Conservation (phyloP, 2,329 filamentous ascomycete genomes). For the Epicoccum sorghinum region DNA sequence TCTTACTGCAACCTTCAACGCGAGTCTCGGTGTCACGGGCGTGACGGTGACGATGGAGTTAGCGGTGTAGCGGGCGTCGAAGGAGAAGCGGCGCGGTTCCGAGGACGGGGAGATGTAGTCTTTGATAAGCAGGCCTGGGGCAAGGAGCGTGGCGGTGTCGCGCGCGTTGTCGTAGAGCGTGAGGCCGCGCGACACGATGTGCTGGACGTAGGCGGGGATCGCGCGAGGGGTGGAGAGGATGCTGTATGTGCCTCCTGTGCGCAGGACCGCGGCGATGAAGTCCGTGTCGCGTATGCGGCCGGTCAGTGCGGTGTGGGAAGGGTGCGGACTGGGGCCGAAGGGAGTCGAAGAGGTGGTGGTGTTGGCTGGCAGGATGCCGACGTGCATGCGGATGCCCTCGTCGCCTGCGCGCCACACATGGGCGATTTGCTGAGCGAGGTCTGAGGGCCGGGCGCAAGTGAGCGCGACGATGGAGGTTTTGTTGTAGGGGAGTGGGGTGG, state of each 20-base stretch:
- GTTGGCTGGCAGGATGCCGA: constrained; percentile 22
- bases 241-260: constrained; percentile 31
- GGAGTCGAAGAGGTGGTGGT: background rate
- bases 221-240: constrained; percentile 20
- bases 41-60: constrained; percentile 25
- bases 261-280: constrained; percentile 28
- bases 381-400: constrained; percentile 27
- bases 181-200: constrained; percentile 28
- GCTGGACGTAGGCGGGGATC: constrained; percentile 23
- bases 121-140: constrained; percentile 24
- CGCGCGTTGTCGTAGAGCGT: constrained; percentile 31
- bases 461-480: constrained; percentile 28
- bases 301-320: background rate
- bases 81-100: constrained; percentile 27
- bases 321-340: constrained; percentile 1
- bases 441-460: constrained; percentile 18
- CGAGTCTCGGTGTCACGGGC: constrained; percentile 20
- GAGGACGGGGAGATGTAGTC: constrained; percentile 25
- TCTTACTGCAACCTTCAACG: constrained; percentile 21
- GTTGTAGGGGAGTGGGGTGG: constrained; percentile 20
- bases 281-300: constrained; percentile 19
- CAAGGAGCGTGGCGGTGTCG: constrained; percentile 29
- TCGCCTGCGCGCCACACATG: constrained; percentile 27
- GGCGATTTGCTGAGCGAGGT: constrained; percentile 24
- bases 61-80: constrained; percentile 23